Conservation (phyloP, 1,284 basidiomycete genomes). For the Boletus austroedulis region DNA sequence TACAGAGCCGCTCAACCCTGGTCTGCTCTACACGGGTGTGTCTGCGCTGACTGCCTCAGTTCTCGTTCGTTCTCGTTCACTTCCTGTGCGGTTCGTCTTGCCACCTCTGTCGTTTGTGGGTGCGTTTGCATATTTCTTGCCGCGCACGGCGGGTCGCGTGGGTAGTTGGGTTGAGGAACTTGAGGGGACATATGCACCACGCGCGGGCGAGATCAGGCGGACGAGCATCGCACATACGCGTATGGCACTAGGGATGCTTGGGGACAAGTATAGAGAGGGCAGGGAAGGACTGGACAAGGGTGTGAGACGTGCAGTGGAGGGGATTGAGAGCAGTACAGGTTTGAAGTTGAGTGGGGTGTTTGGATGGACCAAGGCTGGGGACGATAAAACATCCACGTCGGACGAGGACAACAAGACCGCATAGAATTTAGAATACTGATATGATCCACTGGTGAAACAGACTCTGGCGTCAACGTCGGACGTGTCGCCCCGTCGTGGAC, state of each 20-base stretch:
- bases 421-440: conserved; percentile 15
- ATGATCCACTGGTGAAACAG: too few relatives aligned
- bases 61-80: conserved; percentile 70
- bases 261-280: conserved; percentile 43
- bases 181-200: conserved; percentile 69
- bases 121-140: conserved; percentile 77
- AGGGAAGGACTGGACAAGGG: conserved; percentile 46
- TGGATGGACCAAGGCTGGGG: conserved; percentile 34
- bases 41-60: conserved; percentile 86
- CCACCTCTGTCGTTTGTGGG: conserved; percentile 68
- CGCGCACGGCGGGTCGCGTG: conserved; percentile 72
- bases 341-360: conserved; percentile 66
- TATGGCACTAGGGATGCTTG: conserved; percentile 55
- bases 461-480: too few relatives aligned
- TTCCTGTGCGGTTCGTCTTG: conserved; percentile 64
- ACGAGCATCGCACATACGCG: conserved; percentile 59
- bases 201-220: conserved; percentile 65
- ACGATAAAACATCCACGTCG: conserved; percentile 12
- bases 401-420: conserved; percentile 13
- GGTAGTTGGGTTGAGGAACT: conserved; percentile 62
- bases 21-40: conserved; percentile 83
- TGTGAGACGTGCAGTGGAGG: conserved; percentile 50
- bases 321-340: conserved; percentile 68
- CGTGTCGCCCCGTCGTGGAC: background rate
- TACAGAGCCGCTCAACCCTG: conserved; percentile 82